Evolutionary conservation across 2,329 filamentous ascomycete species (phyloP).

Genomic region (Dothideomycetes sp.): DNA sequence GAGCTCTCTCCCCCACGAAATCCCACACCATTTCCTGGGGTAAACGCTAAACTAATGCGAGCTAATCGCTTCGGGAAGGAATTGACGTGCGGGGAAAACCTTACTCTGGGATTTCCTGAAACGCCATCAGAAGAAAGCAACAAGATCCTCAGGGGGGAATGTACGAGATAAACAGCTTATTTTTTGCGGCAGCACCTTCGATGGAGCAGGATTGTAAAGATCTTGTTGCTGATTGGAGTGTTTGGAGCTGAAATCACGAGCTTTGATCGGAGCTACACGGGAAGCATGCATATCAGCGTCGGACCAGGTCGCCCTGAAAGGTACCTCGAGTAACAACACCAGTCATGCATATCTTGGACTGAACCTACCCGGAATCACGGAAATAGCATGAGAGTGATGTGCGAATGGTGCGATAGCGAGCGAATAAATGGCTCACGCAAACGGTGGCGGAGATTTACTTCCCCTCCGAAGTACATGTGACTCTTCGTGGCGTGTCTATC

Average conservation of each 20-base stretch:
- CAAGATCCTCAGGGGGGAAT: conserved; percentile 8
- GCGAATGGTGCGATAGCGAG: conserved; percentile 11
- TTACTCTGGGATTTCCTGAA: conserved; percentile 1
- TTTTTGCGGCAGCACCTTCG: too few species aligned
- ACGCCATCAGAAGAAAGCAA: conserved; percentile 9
- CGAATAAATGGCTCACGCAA: too few species aligned
- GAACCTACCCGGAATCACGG: conserved; percentile 8
- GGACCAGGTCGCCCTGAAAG: conserved; percentile 3
- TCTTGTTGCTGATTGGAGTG: not conserved
- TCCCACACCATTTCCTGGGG: too few species aligned
- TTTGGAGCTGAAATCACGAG: not conserved
- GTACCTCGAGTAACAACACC: not conserved
- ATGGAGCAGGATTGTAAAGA: too few species aligned
- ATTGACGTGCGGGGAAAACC: conserved; percentile 12
- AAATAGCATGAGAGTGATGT: conserved; percentile 6
- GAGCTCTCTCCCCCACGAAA: not conserved
- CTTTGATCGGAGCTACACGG: conserved; percentile 3
- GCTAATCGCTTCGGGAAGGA: conserved; percentile 3
- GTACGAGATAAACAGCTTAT: too few species aligned
- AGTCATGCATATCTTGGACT: too few species aligned
- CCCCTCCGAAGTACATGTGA: too few species aligned
- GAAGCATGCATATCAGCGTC: conserved; percentile 1
- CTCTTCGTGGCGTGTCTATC: too few species aligned
- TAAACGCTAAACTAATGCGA: too few species aligned
- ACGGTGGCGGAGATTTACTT: too few species aligned